A percentile compares a stretch with the other conserved stretches of the same genome.
phyloP scores from a whole-genome alignment of 768 basidiomycete species.

The Clathrus columnatus region DNA sequence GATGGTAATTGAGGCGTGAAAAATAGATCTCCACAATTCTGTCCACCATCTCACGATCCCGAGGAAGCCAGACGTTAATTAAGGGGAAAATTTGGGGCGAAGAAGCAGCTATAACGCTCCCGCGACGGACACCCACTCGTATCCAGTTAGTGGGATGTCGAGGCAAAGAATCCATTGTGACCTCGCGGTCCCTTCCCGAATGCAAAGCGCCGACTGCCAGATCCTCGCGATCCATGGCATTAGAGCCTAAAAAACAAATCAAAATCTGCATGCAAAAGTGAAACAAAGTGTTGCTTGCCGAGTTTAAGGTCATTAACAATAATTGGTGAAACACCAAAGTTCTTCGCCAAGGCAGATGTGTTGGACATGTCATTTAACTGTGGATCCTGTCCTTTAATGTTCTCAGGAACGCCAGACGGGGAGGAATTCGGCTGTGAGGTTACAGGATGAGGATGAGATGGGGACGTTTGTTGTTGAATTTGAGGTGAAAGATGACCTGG shows the following conservation, averaged over 20 bases:
- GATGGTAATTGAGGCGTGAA: conserved; percentile 64
- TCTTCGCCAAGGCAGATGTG: conserved; percentile 65
- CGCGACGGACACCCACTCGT: conserved; percentile 42
- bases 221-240: conserved; percentile 53
- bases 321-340: conserved; percentile 65
- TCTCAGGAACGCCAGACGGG: conserved; percentile 17
- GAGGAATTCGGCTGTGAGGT: conserved; percentile 17
- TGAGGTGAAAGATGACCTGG: conserved; percentile 31
- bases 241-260: conserved; percentile 16
- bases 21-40: conserved; percentile 67
- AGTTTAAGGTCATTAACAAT: conserved; percentile 62
- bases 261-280: not conserved
- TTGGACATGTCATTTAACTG: conserved; percentile 72
- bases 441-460: conserved; percentile 21
- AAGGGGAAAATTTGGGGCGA: conserved; percentile 22
- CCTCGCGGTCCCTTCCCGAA: conserved; percentile 58
- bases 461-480: conserved; percentile 28
- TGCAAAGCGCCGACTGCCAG: conserved; percentile 63
- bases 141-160: conserved; percentile 59
- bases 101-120: conserved; percentile 25
- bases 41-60: conserved; percentile 58
- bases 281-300: conserved; percentile 17
- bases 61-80: conserved; percentile 63
- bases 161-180: conserved; percentile 45
- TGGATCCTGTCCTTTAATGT: conserved; percentile 71